Evolutionary conservation across 2,329 filamentous ascomycete species (phyloP), one percentile per base, ranked within the genome.

Genomic region (Coccinonectria pachysandricola): DNA sequence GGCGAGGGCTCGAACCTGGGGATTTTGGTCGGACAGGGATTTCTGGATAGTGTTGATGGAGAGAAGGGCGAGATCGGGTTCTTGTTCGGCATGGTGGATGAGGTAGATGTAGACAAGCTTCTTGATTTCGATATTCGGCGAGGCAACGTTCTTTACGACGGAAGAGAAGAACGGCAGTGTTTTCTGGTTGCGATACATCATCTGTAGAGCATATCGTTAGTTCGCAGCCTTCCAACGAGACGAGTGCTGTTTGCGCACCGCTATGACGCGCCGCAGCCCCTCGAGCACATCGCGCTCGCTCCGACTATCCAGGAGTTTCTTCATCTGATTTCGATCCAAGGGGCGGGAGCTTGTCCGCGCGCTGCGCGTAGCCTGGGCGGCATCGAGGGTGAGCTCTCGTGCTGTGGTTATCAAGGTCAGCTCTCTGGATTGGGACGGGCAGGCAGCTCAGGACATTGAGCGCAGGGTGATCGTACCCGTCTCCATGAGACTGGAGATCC

Each of bases 1-100:
- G 1, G 91, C 91, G 46, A 98, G 78, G 12, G 88, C 85, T 40
- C 91, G 79, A 12, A 95, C 76, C 49, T 93, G 82, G 2, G 91
- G 84, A 52, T 87, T 95, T 31, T 78, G 68, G 56, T 98, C 91
- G 13, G 86, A 93, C 32, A 98, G 72, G 7, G 88, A 94, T 58
- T 95, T 96, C 52, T 98, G 91, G 44, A 98, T 96, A 6, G 91
- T 93, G 59, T 98, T 98, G 69, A 98, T 95, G 32, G 87, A 94
- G 22, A 98, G 71, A 19, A 98, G 71, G 12, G 91, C 87, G 23
- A 95, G 81, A 57, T 98, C 91, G 31, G 88, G 91, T 49, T 96
- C 91, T 38, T 86, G 76, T 54, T 96, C 91, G 53, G 91, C 91
- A 68, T 98, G 87, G 52, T 92, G 84, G 34, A 96, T 79, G 36